A percentile compares a stretch with the other conserved stretches of the same genome.
Conservation (phyloP, 139 green algal genomes). For the Picochlorum sp. region DNA sequence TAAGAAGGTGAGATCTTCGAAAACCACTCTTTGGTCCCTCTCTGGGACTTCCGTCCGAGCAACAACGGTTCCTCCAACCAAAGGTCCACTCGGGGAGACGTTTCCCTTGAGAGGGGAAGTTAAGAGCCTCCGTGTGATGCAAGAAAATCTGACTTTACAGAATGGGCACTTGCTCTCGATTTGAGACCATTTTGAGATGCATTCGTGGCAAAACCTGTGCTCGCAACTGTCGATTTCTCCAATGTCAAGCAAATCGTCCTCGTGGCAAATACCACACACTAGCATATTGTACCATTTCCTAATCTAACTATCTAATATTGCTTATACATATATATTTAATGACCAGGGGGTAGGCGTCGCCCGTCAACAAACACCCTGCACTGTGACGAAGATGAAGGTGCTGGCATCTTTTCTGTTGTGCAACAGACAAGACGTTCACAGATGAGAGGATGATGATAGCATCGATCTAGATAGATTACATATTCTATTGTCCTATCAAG, state of each 20-base stretch:
- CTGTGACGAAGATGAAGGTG: too few species aligned
- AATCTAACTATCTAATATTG: too few species aligned
- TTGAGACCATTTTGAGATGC: constrained; percentile 52
- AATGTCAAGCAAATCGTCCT: constrained; percentile 31
- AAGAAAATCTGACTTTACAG: constrained; percentile 56
- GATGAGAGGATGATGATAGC: too few species aligned
- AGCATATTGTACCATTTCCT: neutral
- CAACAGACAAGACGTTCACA: too few species aligned
- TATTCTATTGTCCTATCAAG: too few species aligned
- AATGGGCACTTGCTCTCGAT: constrained; percentile 57
- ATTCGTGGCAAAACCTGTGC: constrained; percentile 59
- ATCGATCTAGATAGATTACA: too few species aligned
- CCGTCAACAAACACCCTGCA: too few species aligned
- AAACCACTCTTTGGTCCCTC: constrained; percentile 31
- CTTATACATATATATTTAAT: too few species aligned
- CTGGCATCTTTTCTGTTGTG: too few species aligned
- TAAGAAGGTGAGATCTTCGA: constrained; percentile 33
- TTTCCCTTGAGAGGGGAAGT: neutral
- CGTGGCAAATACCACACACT: constrained; percentile 45
- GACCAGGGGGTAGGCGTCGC: too few species aligned
- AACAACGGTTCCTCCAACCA: constrained; percentile 21
- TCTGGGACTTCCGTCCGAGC: constrained; percentile 21
- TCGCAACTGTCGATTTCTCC: constrained; percentile 46
- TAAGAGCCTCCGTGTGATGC: constrained; percentile 43
- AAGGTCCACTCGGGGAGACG: neutral